Percentiles rank a stretch among this genome's conserved stretches.
Evolutionary conservation across 257 asterid genomes (phyloP).

Genomic region (Lycium ferocissimum): DNA sequence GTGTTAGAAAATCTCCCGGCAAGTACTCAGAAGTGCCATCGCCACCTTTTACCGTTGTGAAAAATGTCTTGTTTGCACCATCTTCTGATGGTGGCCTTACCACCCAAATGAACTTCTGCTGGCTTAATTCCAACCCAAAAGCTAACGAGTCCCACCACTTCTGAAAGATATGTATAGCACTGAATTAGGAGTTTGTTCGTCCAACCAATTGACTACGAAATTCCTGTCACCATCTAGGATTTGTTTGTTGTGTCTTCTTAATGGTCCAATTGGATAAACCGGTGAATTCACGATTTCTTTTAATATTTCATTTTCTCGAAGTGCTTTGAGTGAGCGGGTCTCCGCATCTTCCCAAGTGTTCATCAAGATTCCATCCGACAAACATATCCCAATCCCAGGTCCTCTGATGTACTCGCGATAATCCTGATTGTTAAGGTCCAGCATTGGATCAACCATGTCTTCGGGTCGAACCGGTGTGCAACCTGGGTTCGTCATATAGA

Average conservation of each 20-base stretch:
- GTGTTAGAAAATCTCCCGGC: slow-evolving; percentile 31
- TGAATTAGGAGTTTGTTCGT: slow-evolving; percentile 32
- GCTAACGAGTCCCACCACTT: slow-evolving; percentile 35
- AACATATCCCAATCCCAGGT: slow-evolving; percentile 30
- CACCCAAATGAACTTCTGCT: slow-evolving; percentile 38
- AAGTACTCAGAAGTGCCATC: slow-evolving; percentile 17
- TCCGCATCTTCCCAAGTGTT: slow-evolving; percentile 74
- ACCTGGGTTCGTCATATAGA: slow-evolving; percentile 55
- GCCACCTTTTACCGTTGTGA: neutral
- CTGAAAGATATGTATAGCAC: slow-evolving; percentile 35
- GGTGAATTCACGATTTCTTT: slow-evolving; percentile 42
- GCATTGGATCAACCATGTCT: slow-evolving; percentile 69
- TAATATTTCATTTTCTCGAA: slow-evolving; percentile 42
- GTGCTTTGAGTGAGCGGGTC: slow-evolving; percentile 52
- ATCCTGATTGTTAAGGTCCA: slow-evolving; percentile 57
- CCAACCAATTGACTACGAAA: slow-evolving; percentile 30
- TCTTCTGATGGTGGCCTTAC: slow-evolving; percentile 32
- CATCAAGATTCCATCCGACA: slow-evolving; percentile 64
- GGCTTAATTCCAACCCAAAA: slow-evolving; percentile 35
- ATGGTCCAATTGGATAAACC: slow-evolving; percentile 69
- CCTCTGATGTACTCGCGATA: slow-evolving; percentile 47
- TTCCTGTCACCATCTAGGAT: neutral
- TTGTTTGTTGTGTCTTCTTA: slow-evolving; percentile 45
- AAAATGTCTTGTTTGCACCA: neutral
- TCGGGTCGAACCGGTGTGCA: slow-evolving; percentile 70